These are phyloP conservation scores for Murraya koenigii DNA, from an alignment of 345 rosid species.

Conservation along the genomic window DNA sequence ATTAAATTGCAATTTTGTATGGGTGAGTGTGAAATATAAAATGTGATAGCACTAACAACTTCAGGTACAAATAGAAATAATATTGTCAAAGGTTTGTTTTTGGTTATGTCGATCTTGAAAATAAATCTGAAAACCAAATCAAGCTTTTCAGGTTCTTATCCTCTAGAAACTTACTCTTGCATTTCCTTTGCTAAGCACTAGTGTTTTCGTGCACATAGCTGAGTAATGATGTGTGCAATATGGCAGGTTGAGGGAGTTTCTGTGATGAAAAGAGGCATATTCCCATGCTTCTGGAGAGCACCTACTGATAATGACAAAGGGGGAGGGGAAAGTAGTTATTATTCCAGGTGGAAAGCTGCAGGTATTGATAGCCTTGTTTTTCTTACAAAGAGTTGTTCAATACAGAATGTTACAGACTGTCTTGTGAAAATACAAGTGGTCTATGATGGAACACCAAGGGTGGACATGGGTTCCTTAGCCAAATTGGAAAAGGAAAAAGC, in stretches of 20 bases:
- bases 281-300: constrained; percentile 97
- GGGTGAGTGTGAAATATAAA: neutral
- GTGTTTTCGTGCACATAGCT: neutral
- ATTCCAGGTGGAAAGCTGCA: constrained; percentile 85
- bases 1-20: neutral
- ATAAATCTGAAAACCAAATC: neutral
- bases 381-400: constrained; percentile 59
- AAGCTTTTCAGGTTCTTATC: no score
- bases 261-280: constrained; percentile 65
- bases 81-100: neutral
- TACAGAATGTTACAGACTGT: constrained; percentile 38
- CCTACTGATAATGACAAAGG: constrained; percentile 97
- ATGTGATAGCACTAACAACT: neutral
- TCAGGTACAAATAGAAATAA: neutral
- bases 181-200: neutral
- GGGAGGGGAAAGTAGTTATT: constrained; percentile 69
- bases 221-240: constrained; percentile 1
- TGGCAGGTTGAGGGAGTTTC: constrained; percentile 70
- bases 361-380: constrained; percentile 47
- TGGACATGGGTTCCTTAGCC: constrained; percentile 19
- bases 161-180: neutral
- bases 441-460: constrained; percentile 41
- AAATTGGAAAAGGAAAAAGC: constrained; percentile 33
- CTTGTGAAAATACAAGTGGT: constrained; percentile 49
- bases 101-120: neutral